Base-by-base conservation (phyloP, 148 eudicot genomes). In the Mesembryanthemum crystallinum region DNA sequence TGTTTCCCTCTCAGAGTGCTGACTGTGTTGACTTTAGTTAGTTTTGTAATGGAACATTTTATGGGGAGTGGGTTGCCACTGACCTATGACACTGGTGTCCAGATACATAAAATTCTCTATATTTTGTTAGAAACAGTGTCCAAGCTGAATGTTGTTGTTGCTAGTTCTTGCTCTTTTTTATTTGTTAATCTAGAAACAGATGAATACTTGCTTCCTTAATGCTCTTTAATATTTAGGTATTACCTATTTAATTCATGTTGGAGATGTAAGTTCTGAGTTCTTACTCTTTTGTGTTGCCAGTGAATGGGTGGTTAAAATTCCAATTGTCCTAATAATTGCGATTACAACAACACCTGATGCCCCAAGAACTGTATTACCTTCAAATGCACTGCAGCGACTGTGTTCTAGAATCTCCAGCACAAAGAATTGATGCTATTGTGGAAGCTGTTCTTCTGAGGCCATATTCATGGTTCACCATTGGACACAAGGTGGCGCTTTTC, bases 291-390 rank as follows among this genome's bases (percentile, higher is more conserved):
- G 55, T 80, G 24, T 83, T 76, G 30, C 65, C 92, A 95, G 99
- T 82, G 96, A 95, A 88, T 95, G 99, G 99, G 86, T 75, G 29
- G 78, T 89, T 69, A 95, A 92, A 82, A 76, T 95, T 81, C 99
- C 99, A 18, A 77, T 89, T 73, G 80, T 92, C 82, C 82, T 95
- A 76, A 82, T 95, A 70, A 67, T 91, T 83, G 99, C 97, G 70
- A 89, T 92, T 67, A 85, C 99, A 77, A 92, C 98, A 39, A 91
- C 83, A 43, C 69, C 86, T 76, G 88, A 95, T 86, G 87, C 97
- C 32, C 86, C 87, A 60, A 81, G 82, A 81, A 85, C 72, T 80
- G 78, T 86, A 79, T 86, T 92, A 27, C 74, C 91, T 78, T 85
- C 91, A 45, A 80, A 85, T 76, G 87, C 92, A 55, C 81, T 86